Evolutionary conservation across 805 yeast genomes (phyloP).

Genomic region (Tetrapisispora arboricola): DNA sequence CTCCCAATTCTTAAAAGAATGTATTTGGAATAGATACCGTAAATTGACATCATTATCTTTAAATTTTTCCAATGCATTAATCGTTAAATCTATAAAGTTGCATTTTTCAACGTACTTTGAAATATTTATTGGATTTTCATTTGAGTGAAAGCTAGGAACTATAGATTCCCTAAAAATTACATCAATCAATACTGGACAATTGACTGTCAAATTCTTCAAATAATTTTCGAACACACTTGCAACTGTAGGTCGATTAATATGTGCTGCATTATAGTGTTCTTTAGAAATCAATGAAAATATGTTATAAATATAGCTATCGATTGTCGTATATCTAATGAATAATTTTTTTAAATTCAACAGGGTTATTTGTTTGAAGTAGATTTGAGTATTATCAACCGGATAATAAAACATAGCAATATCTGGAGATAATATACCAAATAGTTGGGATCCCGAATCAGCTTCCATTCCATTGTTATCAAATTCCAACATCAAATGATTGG

Average conservation of each 20-base stretch:
- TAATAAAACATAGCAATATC: slow-evolving; percentile 5
- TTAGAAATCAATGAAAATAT: slow-evolving; percentile 3
- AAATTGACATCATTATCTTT: slow-evolving; percentile 7
- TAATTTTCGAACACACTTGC: slow-evolving; percentile 7
- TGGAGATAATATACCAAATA: slow-evolving; percentile 12
- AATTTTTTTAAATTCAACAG: slow-evolving; percentile 10
- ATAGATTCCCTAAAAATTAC: slow-evolving; percentile 8
- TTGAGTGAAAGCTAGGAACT: background rate
- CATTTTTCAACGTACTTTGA: slow-evolving; percentile 8
- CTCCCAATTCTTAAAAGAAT: slow-evolving; percentile 21
- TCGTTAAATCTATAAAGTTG: slow-evolving; percentile 17
- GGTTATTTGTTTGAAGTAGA: slow-evolving; percentile 6
- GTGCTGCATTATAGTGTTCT: slow-evolving; percentile 1
- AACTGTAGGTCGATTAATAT: slow-evolving; percentile 5
- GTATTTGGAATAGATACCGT: slow-evolving; percentile 13
- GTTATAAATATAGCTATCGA: slow-evolving; percentile 14
- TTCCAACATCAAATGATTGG: slow-evolving; percentile 6
- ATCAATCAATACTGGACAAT: slow-evolving; percentile 8
- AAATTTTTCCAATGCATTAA: slow-evolving; percentile 11
- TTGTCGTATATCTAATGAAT: slow-evolving; percentile 13
- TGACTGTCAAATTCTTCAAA: slow-evolving; percentile 7
- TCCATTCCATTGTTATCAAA: background rate
- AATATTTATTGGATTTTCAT: background rate
- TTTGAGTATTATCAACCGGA: background rate
- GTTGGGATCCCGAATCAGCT: slow-evolving; percentile 1